phyloP scores from a whole-genome alignment of 805 yeast genomes.

The Danielia oregonensis region DNA sequence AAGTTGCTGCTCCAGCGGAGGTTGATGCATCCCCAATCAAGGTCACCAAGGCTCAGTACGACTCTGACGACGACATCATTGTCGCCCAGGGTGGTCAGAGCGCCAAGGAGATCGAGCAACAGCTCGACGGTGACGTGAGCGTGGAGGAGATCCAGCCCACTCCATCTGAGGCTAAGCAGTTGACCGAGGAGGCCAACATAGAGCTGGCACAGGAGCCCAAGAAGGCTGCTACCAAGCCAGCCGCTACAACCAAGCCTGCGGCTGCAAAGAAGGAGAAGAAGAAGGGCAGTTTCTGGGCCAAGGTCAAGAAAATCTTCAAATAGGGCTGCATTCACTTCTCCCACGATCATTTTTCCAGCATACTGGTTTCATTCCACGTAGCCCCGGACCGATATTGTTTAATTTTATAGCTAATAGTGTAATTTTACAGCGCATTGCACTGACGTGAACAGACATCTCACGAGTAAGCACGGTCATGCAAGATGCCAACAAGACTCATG shows the following conservation, averaged over 20 bases:
- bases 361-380: conserved; percentile 1
- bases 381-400: too few species aligned
- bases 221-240: conserved; percentile 7
- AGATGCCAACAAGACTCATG: too few species aligned
- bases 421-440: background rate
- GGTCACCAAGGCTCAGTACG: conserved; percentile 3
- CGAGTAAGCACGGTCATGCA: too few species aligned
- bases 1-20: conserved; percentile 14
- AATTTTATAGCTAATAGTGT: background rate
- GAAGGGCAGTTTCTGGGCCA: conserved; percentile 41
- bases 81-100: conserved; percentile 35
- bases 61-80: conserved; percentile 27
- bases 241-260: conserved; percentile 10
- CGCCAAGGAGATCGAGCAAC: conserved; percentile 28
- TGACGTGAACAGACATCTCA: too few species aligned
- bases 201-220: conserved; percentile 3
- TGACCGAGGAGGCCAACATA: conserved; percentile 31
- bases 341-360: background rate
- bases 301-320: conserved; percentile 38
- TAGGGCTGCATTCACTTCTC: conserved; percentile 15
- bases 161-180: conserved; percentile 33
- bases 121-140: conserved; percentile 32
- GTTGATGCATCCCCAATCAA: conserved; percentile 17
- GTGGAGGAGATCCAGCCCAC: conserved; percentile 43
- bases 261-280: conserved; percentile 19